These are phyloP conservation scores for Eleusine indica DNA, from an alignment of 176 grass and related monocot genomes.

Conservation along the genomic window DNA sequence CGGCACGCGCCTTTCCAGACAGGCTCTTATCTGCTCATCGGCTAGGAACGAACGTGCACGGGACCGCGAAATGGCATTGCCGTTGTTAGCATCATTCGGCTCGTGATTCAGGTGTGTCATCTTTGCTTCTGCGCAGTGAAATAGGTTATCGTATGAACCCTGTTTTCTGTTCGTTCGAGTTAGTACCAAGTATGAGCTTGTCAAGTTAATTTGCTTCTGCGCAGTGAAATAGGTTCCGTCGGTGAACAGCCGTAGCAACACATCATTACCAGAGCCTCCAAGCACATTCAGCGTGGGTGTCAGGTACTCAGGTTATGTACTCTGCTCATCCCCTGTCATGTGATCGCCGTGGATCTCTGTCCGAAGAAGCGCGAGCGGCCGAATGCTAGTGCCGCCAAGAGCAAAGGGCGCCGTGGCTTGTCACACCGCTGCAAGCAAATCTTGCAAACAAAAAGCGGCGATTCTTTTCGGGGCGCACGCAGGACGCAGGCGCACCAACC, in stretches of 20 bases:
- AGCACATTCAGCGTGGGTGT: no score
- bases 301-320: no score
- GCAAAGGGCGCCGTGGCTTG: neutral
- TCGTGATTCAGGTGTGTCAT: conserved; percentile 1
- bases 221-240: neutral
- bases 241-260: no score
- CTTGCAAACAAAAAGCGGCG: no score
- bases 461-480: neutral
- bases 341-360: no score
- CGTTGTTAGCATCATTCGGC: neutral
- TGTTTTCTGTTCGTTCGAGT: no score
- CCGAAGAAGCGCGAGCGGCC: neutral
- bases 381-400: neutral
- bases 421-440: neutral
- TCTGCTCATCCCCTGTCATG: no score
- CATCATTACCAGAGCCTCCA: no score
- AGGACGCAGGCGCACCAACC: conserved; percentile 31
- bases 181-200: no score
- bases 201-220: no score
- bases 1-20: conserved; percentile 26
- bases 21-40: neutral
- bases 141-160: no score
- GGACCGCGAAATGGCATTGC: neutral
- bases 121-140: neutral
- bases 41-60: conserved; percentile 11